These are phyloP conservation scores for Aspergillus pseudonomiae DNA, from an alignment of 2,329 filamentous ascomycete genomes.

Conservation along the genomic window DNA sequence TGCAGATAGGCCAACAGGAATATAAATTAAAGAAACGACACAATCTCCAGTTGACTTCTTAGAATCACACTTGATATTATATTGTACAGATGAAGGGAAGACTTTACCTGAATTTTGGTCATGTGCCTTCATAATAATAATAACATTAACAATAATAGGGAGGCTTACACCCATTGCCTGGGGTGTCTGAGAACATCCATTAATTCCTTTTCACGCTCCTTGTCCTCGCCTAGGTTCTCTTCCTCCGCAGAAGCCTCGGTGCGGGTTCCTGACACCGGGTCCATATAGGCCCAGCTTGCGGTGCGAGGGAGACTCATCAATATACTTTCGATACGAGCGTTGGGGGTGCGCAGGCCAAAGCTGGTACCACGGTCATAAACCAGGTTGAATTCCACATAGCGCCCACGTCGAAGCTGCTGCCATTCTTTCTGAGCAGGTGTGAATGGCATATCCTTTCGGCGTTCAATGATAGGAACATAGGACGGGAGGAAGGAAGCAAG, in stretches of 20 bases:
- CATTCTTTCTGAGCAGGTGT: slow-evolving; percentile 86
- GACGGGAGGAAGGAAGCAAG: slow-evolving; percentile 85
- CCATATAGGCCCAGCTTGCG: slow-evolving; percentile 95
- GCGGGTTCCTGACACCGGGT: slow-evolving; percentile 55
- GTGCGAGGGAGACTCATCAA: slow-evolving; percentile 95
- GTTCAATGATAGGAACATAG: slow-evolving; percentile 86
- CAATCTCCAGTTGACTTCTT: neutral
- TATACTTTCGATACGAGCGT: slow-evolving; percentile 91
- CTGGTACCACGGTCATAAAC: slow-evolving; percentile 94
- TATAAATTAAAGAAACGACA: neutral
- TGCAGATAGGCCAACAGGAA: neutral
- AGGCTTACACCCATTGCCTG: slow-evolving; percentile 59
- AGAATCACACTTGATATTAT: neutral
- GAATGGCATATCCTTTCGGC: slow-evolving; percentile 88
- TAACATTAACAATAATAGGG: neutral
- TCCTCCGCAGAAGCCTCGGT: slow-evolving; percentile 54
- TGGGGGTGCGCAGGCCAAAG: slow-evolving; percentile 91
- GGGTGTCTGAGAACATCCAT: slow-evolving; percentile 70
- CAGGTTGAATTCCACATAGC: slow-evolving; percentile 98
- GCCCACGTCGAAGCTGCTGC: slow-evolving; percentile 92
- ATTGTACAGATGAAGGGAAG: neutral
- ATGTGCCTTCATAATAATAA: neutral
- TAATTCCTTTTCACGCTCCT: slow-evolving; percentile 69
- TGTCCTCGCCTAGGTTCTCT: slow-evolving; percentile 37
- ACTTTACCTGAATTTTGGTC: neutral